These are phyloP conservation scores for Schoenoplectus triqueter DNA, from an alignment of 202 grass and related monocot species.

Conservation along the genomic window DNA sequence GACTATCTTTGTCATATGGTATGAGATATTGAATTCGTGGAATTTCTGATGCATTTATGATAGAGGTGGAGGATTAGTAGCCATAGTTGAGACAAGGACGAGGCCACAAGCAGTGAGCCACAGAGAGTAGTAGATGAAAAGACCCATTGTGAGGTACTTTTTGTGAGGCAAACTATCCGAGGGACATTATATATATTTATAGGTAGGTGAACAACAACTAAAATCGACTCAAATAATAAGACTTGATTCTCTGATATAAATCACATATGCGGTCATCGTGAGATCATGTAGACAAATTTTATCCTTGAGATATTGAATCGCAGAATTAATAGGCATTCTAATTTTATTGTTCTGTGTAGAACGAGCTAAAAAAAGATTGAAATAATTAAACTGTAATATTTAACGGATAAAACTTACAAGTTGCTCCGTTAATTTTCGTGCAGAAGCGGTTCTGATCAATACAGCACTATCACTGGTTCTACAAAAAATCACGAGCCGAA, in stretches of 20 bases:
- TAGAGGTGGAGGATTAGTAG: not conserved
- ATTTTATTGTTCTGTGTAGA: not conserved
- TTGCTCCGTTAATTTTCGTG: no score
- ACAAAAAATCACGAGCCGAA: no score
- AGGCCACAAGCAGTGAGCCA: conserved; percentile 18
- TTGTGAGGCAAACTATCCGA: not conserved
- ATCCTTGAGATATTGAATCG: not conserved
- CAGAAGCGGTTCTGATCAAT: no score
- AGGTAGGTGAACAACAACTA: not conserved
- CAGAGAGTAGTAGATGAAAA: conserved; percentile 22
- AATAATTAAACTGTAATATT: not conserved
- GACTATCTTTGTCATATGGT: conserved; percentile 4
- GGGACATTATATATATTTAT: conserved; percentile 26
- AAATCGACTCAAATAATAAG: not conserved
- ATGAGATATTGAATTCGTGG: not conserved
- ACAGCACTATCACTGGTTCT: no score
- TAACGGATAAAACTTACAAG: no score
- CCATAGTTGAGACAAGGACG: not conserved
- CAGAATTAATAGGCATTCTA: no score
- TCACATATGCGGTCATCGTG: not conserved
- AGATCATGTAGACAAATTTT: not conserved
- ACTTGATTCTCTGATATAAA: not conserved
- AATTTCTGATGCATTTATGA: not conserved
- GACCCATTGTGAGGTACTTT: conserved; percentile 15
- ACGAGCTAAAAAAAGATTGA: not conserved